Evolutionary conservation across 1,139 yeast species (phyloP).

Genomic region (Geotrichum reessii): DNA sequence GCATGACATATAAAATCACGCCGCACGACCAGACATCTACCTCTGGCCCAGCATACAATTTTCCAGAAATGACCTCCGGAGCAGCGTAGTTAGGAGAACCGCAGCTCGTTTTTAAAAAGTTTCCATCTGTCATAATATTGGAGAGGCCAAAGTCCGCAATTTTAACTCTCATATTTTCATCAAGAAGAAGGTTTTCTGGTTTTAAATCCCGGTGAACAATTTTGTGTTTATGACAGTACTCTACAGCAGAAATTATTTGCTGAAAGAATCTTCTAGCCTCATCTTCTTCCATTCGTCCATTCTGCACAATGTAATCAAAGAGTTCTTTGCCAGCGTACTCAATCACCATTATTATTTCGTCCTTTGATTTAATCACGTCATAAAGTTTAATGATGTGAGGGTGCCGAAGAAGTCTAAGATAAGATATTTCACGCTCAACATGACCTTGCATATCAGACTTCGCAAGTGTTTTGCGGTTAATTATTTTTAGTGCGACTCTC

Average conservation of each 20-base stretch:
- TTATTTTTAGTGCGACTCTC: conserved; percentile 88
- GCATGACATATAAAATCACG: conserved; percentile 91
- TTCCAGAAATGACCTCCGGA: conserved; percentile 95
- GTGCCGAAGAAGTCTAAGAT: conserved; percentile 80
- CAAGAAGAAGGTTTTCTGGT: conserved; percentile 87
- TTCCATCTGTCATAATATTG: conserved; percentile 97
- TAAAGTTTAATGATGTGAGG: conserved; percentile 95
- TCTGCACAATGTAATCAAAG: conserved; percentile 91
- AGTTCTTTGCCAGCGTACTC: conserved; percentile 95
- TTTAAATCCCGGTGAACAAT: conserved; percentile 95
- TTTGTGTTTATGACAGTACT: conserved; percentile 95
- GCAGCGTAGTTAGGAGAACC: conserved; percentile 99
- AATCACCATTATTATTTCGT: conserved; percentile 95
- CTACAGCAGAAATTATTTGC: conserved; percentile 96
- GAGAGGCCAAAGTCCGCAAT: conserved; percentile 98
- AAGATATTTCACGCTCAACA: conserved; percentile 89
- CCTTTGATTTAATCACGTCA: conserved; percentile 93
- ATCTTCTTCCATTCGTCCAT: conserved; percentile 90
- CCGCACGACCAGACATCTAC: conserved; percentile 99
- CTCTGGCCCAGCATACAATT: conserved; percentile 96
- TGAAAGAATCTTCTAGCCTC: conserved; percentile 95
- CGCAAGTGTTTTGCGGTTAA: conserved; percentile 87
- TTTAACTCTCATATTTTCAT: conserved; percentile 86
- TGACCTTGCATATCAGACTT: conserved; percentile 98
- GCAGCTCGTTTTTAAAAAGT: conserved; percentile 89